A percentile compares a stretch with the other conserved stretches of the same genome.
Evolutionary conservation across 148 eudicot genomes (phyloP).

Genomic region (Dysphania ambrosioides): DNA sequence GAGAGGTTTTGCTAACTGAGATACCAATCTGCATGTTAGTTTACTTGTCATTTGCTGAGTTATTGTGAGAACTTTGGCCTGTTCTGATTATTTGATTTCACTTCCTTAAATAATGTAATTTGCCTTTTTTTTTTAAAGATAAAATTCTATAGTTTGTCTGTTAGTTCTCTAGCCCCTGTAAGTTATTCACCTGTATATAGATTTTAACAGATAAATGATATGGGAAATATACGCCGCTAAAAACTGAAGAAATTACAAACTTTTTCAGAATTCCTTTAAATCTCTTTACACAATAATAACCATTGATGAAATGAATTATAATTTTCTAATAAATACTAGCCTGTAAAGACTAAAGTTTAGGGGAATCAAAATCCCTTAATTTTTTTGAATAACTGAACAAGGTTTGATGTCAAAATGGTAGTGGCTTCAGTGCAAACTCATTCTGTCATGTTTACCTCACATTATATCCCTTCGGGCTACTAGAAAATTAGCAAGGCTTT

Average conservation of each 20-base stretch:
- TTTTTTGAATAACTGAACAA: background rate
- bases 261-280: background rate
- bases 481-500: conserved; percentile 12
- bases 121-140: too few species aligned
- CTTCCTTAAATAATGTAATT: background rate
- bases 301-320: background rate
- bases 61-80: background rate
- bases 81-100: background rate
- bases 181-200: background rate
- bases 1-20: background rate
- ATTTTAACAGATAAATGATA: background rate
- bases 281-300: background rate
- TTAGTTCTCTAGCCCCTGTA: background rate
- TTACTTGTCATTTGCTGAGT: background rate
- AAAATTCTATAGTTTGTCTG: background rate
- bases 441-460: background rate
- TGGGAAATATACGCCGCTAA: too few species aligned
- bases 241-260: background rate
- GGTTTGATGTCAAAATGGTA: background rate
- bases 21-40: background rate
- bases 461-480: conserved; percentile 1
- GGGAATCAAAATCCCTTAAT: background rate
- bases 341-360: background rate
- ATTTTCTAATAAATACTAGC: background rate
- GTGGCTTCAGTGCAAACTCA: background rate